A percentile compares a stretch with the other conserved stretches of the same genome.
These are phyloP conservation scores for Inga leiocalycina DNA, from an alignment of 306 rosid genomes.

Conservation along the genomic window DNA sequence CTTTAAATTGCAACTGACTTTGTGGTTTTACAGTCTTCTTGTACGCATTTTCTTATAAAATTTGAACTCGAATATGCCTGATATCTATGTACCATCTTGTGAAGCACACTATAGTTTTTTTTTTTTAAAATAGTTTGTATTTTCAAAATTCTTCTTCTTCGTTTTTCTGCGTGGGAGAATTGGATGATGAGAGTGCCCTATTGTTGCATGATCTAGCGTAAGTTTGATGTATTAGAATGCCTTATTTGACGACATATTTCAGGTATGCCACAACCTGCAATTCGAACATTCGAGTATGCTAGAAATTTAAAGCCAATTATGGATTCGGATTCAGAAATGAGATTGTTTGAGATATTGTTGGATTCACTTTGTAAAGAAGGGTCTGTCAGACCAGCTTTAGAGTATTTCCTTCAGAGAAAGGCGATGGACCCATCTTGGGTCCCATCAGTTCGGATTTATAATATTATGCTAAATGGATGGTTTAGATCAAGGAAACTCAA, in stretches of 20 bases:
- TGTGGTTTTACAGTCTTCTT: constrained; percentile 2
- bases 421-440: constrained; percentile 38
- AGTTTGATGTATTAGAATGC: not conserved
- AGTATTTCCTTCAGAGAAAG: constrained; percentile 40
- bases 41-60: not conserved
- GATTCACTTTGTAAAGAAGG: constrained; percentile 94
- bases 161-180: not conserved
- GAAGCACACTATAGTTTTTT: not conserved
- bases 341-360: constrained; percentile 74
- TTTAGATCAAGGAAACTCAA: constrained; percentile 79
- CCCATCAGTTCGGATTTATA: constrained; percentile 71
- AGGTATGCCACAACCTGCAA: constrained; percentile 56
- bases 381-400: constrained; percentile 41
- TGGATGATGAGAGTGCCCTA: not conserved
- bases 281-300: constrained; percentile 77
- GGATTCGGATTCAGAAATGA: constrained; percentile 52
- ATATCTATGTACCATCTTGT: not conserved
- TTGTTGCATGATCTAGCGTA: not conserved
- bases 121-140: not conserved
- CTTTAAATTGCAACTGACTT: not conserved
- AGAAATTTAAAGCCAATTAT: constrained; percentile 41
- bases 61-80: not conserved
- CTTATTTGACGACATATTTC: not conserved
- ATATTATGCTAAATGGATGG: constrained; percentile 74
- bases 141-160: constrained; percentile 12